phyloP scores from a whole-genome alignment of 768 basidiomycete genomes.

The Leccinum disarticulatum region DNA sequence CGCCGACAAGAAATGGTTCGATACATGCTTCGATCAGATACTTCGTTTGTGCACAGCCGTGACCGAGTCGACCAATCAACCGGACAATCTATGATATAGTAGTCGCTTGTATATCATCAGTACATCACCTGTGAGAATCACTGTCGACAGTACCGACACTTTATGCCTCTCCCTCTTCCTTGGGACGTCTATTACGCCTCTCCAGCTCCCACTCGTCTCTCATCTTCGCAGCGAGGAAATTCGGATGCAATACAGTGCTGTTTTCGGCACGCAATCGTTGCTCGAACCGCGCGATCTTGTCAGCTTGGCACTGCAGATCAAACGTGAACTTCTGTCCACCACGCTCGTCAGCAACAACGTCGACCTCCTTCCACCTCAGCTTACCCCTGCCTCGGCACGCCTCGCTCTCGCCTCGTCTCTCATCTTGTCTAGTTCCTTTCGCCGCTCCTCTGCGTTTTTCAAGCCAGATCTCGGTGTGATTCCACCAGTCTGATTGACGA shows the following conservation, averaged over 20 bases:
- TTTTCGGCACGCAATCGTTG: conserved; percentile 48
- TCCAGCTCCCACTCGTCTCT: conserved; percentile 52
- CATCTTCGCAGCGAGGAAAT: conserved; percentile 58
- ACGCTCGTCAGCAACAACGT: conserved; percentile 11
- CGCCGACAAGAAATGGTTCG: conserved; percentile 58
- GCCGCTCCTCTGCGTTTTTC: conserved; percentile 64
- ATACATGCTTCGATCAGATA: conserved; percentile 64
- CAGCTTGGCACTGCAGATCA: conserved; percentile 57
- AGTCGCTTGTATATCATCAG: conserved; percentile 22
- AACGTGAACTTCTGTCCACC: conserved; percentile 45
- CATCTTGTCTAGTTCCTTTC: conserved; percentile 66
- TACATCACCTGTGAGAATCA: conserved; percentile 4
- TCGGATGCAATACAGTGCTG: conserved; percentile 61
- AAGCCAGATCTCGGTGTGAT: conserved; percentile 45
- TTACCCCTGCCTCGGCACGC: conserved; percentile 54
- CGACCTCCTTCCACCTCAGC: conserved; percentile 12
- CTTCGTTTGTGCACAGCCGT: conserved; percentile 40
- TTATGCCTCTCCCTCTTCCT: conserved; percentile 35
- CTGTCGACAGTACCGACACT: conserved; percentile 24
- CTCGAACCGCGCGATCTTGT: conserved; percentile 65
- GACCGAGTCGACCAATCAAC: conserved; percentile 22
- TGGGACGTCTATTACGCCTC: conserved; percentile 26
- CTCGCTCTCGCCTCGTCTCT: conserved; percentile 66
- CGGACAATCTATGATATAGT: conserved; percentile 8
- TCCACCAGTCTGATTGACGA: conserved; percentile 38